phyloP scores from a whole-genome alignment of 2,329 filamentous ascomycete genomes.

The Aspergillus aculeatus region DNA sequence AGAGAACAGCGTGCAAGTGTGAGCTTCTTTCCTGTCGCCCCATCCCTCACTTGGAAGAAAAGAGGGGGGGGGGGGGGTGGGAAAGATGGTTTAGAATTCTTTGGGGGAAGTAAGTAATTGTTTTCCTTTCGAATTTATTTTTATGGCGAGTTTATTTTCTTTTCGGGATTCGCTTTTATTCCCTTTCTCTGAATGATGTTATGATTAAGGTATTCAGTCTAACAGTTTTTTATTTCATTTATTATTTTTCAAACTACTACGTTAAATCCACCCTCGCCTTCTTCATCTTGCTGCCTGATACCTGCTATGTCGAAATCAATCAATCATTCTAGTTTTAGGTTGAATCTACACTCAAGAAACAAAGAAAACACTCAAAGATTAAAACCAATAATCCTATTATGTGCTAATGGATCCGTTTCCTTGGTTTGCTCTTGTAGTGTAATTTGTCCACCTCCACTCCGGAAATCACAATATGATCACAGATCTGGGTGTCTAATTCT shows the following conservation, averaged over 20 bases:
- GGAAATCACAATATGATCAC: background rate
- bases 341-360: background rate
- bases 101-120: background rate
- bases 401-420: background rate
- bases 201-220: no score
- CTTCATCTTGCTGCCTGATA: background rate
- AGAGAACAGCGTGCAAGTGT: conserved; percentile 5
- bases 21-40: conserved; percentile 11
- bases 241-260: background rate
- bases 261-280: background rate
- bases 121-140: no score
- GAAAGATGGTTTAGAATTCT: background rate
- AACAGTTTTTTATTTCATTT: background rate
- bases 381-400: background rate
- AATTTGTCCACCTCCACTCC: background rate
- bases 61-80: background rate
- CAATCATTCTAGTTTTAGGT: background rate
- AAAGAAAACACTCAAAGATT: background rate
- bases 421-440: background rate
- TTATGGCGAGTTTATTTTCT: no score
- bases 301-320: background rate
- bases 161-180: no score
- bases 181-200: no score
- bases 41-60: conserved; percentile 4
- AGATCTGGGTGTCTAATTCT: background rate